Evolutionary conservation across 2,329 filamentous ascomycete species (phyloP), one percentile per base, ranked within the genome.

Genomic region (Fusarium mexicanum): DNA sequence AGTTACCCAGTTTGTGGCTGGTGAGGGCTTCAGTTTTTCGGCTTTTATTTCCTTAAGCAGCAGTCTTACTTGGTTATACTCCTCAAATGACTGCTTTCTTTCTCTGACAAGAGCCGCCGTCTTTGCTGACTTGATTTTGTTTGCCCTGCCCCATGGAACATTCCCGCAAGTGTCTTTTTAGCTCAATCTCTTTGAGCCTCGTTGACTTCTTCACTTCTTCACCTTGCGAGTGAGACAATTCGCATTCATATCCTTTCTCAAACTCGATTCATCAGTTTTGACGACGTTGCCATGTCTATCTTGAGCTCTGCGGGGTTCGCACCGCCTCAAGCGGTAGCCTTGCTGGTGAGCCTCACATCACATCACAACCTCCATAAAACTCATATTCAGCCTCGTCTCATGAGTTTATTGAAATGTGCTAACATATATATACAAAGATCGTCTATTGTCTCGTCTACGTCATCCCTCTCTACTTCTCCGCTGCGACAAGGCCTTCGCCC

Each of bases 361-460:
- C 33, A 20, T 51, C 54, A 59, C 33, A 35, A 55, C n/a, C 35
- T 22, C 51, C 55, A 41, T 59, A 37, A 33, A 43, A 41, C 26
- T 31, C 11, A 22, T 41, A 16, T 24, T 59, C 24, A 61, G 50
- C 55, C 63, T 51, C 44, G 47, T 43, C 31, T 46, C 33, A 17
- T n/a, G 26, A 50, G 20, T 58, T 37, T 17, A n/a, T 31, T 9
- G 37, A 43, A 18, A 43, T 55, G 41, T 46, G 48, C 59, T 73
- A 47, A 75, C 60, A 58, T 35, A 44, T 46, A 57, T 54, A 44
- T 58, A 37, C 54, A 60, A 47, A 80, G 94, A 84, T 95, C 71
- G 83, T 91, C 71, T 97, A 97, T 84, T 97, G 94, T n/a, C 82
- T 95, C 76, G 84, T 94, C 85, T 99, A 98, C 84, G 94, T 99